Base-by-base conservation (phyloP, 2,329 filamentous ascomycete genomes). In the Claviceps digitariae region DNA sequence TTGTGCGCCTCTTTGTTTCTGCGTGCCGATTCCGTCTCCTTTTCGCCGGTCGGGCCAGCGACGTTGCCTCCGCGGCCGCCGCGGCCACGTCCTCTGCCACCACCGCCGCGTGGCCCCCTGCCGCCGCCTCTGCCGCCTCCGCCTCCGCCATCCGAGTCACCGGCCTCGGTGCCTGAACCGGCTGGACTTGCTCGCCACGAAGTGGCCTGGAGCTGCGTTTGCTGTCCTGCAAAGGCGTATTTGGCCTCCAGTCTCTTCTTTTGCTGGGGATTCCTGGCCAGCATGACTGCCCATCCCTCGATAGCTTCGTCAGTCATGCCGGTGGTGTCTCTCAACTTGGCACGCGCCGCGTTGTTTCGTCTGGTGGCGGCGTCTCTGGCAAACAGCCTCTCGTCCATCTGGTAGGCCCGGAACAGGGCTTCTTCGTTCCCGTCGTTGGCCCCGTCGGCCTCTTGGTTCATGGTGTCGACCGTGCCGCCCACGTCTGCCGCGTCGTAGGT, bases 401-500 rank as follows among this genome's bases (percentile, higher is more conserved):
- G 82, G 67, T 84, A 95, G 0, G 83, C 78, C 27, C 76, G 77
- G 74, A 87, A 95, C 0, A 98, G 74, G 0, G 72, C 69, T 60
- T 87, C 82, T 57, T 96, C 90, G 57, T 79, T 79, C 52, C 70
- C 72, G 34, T 81, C 76, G 40, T 67, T 69, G 6, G 60, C 62
- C 15, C 68, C 73, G 54, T 77, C 73, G 1, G 69, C 69, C 54
- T 78, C 75, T 51, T 81, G 78, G 38, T 77, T 74, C n/a, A 81
- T 75, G 6, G 78, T 74, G 20, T 95, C 90, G 3, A 96, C 83
- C 0, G 87, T 87, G 23, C 91, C 90, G 38, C 93, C 93, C 2
- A 97, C 89, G 63, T 97, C 93, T 50, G 83, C 88, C 1, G 84
- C 82, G 62, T 98, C 93, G 64, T 98, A 98, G 0, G 91, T 97